Evolutionary conservation across 164 flowering plant species (phyloP).

Genomic region (Sedum album): DNA sequence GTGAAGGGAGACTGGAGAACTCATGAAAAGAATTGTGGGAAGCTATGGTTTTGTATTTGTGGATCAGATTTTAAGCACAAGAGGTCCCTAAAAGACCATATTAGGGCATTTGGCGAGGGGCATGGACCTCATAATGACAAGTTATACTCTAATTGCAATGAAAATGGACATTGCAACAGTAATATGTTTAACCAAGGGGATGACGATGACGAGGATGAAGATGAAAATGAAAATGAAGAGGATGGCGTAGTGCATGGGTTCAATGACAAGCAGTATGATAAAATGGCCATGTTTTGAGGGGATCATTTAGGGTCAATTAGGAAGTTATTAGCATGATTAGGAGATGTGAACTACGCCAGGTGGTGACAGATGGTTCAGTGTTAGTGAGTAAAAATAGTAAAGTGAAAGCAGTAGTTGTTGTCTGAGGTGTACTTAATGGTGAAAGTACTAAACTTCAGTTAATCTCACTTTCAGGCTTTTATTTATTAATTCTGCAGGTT

Average conservation of each 20-base stretch:
- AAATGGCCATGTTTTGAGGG: slow-evolving; percentile 8
- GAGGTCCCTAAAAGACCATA: slow-evolving; percentile 68
- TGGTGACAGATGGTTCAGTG: neutral
- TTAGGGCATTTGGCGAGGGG: slow-evolving; percentile 54
- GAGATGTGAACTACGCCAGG: neutral
- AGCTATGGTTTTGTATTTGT: slow-evolving; percentile 63
- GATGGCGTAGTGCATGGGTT: slow-evolving; percentile 1
- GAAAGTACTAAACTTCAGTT: slow-evolving; percentile 3
- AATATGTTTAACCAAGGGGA: slow-evolving; percentile 6
- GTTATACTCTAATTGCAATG: slow-evolving; percentile 21
- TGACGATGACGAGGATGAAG: neutral
- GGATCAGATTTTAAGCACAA: slow-evolving; percentile 78
- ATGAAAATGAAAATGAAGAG: neutral
- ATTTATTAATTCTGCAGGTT: slow-evolving; percentile 8
- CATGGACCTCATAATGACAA: slow-evolving; percentile 36
- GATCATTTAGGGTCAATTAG: neutral
- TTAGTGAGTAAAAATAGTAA: slow-evolving; percentile 1
- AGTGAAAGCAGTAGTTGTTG: slow-evolving; percentile 2
- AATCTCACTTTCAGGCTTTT: neutral
- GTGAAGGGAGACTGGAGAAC: slow-evolving; percentile 81
- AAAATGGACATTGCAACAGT: slow-evolving; percentile 14
- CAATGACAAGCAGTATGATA: neutral
- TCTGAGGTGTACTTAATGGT: slow-evolving; percentile 5
- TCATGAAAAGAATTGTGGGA: slow-evolving; percentile 74
- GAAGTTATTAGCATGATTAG: slow-evolving; percentile 3